A percentile compares a stretch with the other conserved stretches of the same genome.
Conservation (phyloP, 768 basidiomycete genomes). For the Rickenella mellea region DNA sequence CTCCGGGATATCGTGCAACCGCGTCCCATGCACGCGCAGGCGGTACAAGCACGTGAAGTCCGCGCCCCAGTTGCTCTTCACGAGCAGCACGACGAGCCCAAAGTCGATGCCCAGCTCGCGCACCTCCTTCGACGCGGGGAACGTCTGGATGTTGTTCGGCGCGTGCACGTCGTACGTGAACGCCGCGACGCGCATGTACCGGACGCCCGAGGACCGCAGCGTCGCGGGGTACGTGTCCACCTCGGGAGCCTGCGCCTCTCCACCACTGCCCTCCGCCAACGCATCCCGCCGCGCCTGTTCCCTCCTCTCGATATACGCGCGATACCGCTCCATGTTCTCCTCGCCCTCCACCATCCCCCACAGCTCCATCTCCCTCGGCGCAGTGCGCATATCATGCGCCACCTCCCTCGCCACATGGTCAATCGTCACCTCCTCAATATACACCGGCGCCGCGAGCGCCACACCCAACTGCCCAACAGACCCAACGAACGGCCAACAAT, state of each 20-base stretch:
- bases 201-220: conserved; percentile 34
- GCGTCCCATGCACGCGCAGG: conserved; percentile 68
- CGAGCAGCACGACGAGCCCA: conserved; percentile 69
- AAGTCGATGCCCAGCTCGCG: conserved; percentile 69
- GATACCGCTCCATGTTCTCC: conserved; percentile 18
- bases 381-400: conserved; percentile 70
- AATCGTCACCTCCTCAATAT: conserved; percentile 61
- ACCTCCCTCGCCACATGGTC: conserved; percentile 84
- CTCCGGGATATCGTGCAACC: conserved; percentile 33
- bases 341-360: conserved; percentile 78
- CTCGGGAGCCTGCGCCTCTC: conserved; percentile 18
- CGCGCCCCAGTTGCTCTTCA: conserved; percentile 84
- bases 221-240: conserved; percentile 36
- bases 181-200: conserved; percentile 55
- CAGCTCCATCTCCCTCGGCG: conserved; percentile 81
- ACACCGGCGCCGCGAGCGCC: conserved; percentile 51
- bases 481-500: conserved; percentile 91
- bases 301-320: not conserved
- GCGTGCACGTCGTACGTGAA: conserved; percentile 55
- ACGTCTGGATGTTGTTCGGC: conserved; percentile 63
- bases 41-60: conserved; percentile 88
- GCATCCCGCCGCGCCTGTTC: conserved; percentile 1
- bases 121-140: conserved; percentile 62
- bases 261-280: conserved; percentile 17
- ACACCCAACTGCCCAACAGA: conserved; percentile 76